Base-by-base conservation (phyloP, 2,329 filamentous ascomycete species). In the Talaromyces sp. region DNA sequence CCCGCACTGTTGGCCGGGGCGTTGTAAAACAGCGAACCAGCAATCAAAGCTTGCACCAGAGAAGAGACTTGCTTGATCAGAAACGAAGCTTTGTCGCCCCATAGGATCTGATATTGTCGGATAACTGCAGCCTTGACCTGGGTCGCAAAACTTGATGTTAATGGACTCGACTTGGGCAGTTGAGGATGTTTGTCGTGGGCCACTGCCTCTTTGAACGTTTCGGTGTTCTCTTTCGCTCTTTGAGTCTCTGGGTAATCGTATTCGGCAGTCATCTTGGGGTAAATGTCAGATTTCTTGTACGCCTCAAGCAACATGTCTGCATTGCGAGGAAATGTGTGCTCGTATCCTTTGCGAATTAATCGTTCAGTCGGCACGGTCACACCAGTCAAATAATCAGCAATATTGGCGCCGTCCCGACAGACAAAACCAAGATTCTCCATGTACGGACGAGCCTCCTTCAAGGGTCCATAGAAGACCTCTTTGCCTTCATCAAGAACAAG, bases 21-120 rank as follows among this genome's bases (percentile, higher is more conserved):
- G 63, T 87, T 82, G 75, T 90, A 91, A 75, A 91, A 91, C 3
- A 90, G 80, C 0, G 87, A 90, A 7, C 88, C 88, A 1, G 84
- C 81, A 65, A 90, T 85, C 5, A 91, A 74, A 0, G 88, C 87
- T 69, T 89, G 86, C 0, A 81, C 70, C 8, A 90, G 70, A 1
- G 84, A 87, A 0, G 83, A 82, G 5, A 80, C 74, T 69, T 89
- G 86, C 71, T 88, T 89, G 75, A 89, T 86, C 67, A 87, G 69
- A 45, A 89, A 86, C 0, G 86, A 87, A 0, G 84, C 80, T 69
- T 87, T 88, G 73, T 90, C 87, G 47, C 87, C 87, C 81, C 83
- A 85, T 1, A 90, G 70, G 33, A 90, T 87, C 69, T 89, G 86
- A 67, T 89, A 90, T 68, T 90, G 87, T 4, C 89, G 83, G 22